Base-by-base conservation (phyloP, 192 early-diverging fungal genomes). In the Umbelopsis sp. region DNA sequence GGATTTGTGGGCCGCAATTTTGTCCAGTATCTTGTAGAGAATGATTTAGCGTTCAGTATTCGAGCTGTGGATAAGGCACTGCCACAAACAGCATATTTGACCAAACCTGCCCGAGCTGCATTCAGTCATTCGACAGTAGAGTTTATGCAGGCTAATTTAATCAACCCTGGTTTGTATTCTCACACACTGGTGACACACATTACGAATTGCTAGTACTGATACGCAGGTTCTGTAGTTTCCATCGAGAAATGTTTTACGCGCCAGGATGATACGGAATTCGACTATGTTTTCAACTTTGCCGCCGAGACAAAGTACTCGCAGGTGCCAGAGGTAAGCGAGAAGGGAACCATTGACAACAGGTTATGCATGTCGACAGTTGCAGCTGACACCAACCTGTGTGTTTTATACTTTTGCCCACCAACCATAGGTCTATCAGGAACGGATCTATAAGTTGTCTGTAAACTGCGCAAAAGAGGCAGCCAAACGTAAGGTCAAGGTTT, bases 231-330 rank as follows among this genome's bases (percentile, higher is more conserved):
- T 41, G 37, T 41, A 95, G 93, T 85, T 37, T 85, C 89, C 9
- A 83, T 91, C 20, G 89, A 89, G 70, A 87, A 88, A 69, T 88
- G 86, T 25, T 97, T 93, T 78, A 83, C 83, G 15, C 80, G 84
- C 41, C 83, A 87, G 30, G 90, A 93, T 71, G 89, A 86, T 5
- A 74, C 74, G 2, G 72, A 81, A 41, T 98, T 90, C 81, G 97
- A 98, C 81, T 94, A 91, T 74, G 97, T 98, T 13, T 88, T 98
- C 82, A 96, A 98, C 80, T 86, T 93, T 74, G 97, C 95, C n/a
- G 89, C 90, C 20, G 97, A 98, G 77, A 93, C 90, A 61, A 97
- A 97, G 74, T 98, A 96, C 81, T 93, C 93, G 0, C 95, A 94
- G 74, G 78, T 90, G 0, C 84, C 91, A 16, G 89, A 89, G 67